Evolutionary conservation across 768 basidiomycete species (phyloP), one percentile per base, ranked within the genome.

Genomic region (Clavaria fumosa): DNA sequence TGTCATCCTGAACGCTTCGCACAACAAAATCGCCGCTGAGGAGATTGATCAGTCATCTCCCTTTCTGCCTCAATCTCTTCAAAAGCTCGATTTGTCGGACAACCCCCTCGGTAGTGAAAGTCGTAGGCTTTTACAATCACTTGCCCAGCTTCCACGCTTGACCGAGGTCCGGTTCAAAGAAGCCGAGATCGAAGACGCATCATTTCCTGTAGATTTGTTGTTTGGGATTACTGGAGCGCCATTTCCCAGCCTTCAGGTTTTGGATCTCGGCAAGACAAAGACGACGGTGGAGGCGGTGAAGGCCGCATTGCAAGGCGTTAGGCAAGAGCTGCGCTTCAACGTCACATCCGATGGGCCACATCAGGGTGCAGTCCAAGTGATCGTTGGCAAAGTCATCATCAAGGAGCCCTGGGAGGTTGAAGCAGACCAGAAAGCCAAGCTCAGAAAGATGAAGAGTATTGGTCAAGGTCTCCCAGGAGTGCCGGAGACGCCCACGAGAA

Each of bases 391-490:
- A 58, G 66, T 64, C 45, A 59, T 82, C 18, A 48, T 79, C 40
- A 74, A 73, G 50, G 84, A 88, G 53, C 54, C 69, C 22, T 86
- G 84, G 84, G 85, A 88, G 50, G 44, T 88, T 9, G 82, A 82
- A 50, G 60, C 72, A 12, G 83, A 88, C 48, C 58, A 62, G 34
- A 63, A 67, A 32, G 47, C 60, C 3, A 69, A 64, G 39, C 53
- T 52, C n/a, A 63, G 62, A 23, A 53, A 45, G 31, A 58, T 53
- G 20, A 59, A 55, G 34, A 53, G 58, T 36, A 38, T 23, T n/a
- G 21, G n/a, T 7, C 42, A 51, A 35, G 12, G 5, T 19, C 34
- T 36, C 14, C 18, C n/a, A 7, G 7, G 33, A 5, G 32, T 7
- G 7, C n/a, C n/a, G 7, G 3, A 21, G 10, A 22, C 23, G 7